Percentiles rank a stretch among this genome's conserved stretches.
phyloP scores from a whole-genome alignment of 805 yeast species.

The Metahyphopichia silvanorum region DNA sequence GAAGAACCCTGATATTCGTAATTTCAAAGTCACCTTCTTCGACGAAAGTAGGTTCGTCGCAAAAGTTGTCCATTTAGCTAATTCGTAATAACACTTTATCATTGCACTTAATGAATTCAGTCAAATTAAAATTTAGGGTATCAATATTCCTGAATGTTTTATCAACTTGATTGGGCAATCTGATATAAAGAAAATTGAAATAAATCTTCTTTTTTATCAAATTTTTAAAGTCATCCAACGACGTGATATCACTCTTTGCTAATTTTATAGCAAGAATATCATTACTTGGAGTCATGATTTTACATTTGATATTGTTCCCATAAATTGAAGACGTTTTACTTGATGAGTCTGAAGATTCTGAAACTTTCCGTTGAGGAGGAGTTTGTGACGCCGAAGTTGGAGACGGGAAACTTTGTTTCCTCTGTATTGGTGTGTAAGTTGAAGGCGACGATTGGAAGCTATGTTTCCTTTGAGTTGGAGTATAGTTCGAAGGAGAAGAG shows the following conservation, averaged over 20 bases:
- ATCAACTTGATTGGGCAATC: slow-evolving; percentile 15
- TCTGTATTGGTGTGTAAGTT: too few relatives aligned
- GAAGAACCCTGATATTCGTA: too few relatives aligned
- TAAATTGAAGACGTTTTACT: neutral
- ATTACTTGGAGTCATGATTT: slow-evolving; percentile 21
- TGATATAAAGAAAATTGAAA: slow-evolving; percentile 23
- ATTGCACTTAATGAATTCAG: slow-evolving; percentile 14
- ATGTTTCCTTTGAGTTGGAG: too few relatives aligned
- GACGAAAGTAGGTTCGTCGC: neutral
- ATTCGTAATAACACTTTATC: slow-evolving; percentile 20
- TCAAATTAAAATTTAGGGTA: slow-evolving; percentile 14
- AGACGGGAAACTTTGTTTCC: too few relatives aligned
- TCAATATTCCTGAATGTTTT: slow-evolving; percentile 25
- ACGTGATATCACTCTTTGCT: slow-evolving; percentile 16
- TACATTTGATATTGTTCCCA: slow-evolving; percentile 20
- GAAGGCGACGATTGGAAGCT: too few relatives aligned
- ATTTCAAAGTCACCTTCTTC: too few relatives aligned
- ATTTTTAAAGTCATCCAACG: slow-evolving; percentile 22
- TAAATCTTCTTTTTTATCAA: slow-evolving; percentile 20
- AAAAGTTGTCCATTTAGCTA: slow-evolving; percentile 15
- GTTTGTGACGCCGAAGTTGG: too few relatives aligned
- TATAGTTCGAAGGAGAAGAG: too few relatives aligned
- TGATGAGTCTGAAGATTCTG: too few relatives aligned
- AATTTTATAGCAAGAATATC: slow-evolving; percentile 25
- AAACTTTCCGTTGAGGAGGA: neutral